These are phyloP conservation scores for Triticum turgidum DNA, from an alignment of 176 grass and related monocot species.

Conservation along the genomic window DNA sequence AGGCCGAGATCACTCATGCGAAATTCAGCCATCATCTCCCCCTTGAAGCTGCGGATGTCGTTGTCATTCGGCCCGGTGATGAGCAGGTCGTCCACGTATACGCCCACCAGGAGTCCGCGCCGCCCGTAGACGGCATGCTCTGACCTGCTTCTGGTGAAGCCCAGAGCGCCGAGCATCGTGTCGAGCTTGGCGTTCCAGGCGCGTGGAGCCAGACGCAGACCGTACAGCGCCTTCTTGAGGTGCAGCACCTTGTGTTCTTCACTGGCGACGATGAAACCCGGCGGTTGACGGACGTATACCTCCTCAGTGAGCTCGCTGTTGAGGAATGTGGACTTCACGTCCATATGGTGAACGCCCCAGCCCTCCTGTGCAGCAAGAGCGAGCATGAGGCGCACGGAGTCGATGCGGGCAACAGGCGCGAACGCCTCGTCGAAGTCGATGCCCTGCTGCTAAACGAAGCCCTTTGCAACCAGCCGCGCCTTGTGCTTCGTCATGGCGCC, in stretches of 20 bases:
- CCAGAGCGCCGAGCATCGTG: background rate
- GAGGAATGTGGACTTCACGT: too few species aligned
- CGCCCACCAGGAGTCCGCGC: background rate
- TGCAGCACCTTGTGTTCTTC: background rate
- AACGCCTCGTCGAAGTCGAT: background rate
- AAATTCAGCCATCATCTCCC: too few species aligned
- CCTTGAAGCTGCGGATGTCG: background rate
- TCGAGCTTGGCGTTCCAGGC: background rate
- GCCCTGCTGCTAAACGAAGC: background rate
- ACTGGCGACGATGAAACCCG: background rate
- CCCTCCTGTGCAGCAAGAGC: background rate
- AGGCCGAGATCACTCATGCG: too few species aligned
- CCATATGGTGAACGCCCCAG: too few species aligned
- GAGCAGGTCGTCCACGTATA: background rate
- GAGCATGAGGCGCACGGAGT: background rate
- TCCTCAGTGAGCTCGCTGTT: background rate
- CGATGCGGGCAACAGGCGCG: background rate
- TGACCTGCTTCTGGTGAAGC: background rate
- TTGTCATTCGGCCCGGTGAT: background rate
- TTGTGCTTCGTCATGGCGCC: background rate
- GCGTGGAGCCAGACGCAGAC: background rate
- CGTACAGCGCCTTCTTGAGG: background rate
- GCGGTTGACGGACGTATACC: background rate
- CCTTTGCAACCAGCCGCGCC: background rate
- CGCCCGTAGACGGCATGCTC: background rate